Conservation (phyloP, 1,284 basidiomycete genomes). For the Melampsora larici-populina region DNA sequence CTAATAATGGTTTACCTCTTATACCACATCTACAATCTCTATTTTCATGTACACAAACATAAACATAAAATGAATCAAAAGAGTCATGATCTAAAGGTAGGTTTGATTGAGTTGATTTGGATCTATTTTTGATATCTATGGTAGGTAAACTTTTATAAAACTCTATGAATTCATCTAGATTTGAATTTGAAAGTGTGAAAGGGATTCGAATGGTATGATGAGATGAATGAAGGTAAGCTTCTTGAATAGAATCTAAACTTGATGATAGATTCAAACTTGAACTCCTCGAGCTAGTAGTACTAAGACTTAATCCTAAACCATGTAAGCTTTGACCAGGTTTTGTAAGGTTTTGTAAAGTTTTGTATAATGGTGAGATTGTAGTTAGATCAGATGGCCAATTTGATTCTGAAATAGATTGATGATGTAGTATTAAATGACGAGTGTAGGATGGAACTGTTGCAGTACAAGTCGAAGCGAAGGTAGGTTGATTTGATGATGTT, state of each 20-base stretch:
- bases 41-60: constrained; percentile 50
- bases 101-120: background rate
- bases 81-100: background rate
- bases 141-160: background rate
- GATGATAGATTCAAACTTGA: background rate
- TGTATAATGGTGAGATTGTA: background rate
- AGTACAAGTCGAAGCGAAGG: background rate
- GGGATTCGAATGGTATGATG: background rate
- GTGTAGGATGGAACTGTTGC: background rate
- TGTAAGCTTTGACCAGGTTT: background rate
- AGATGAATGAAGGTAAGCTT: background rate
- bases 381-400: background rate
- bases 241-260: background rate
- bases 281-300: background rate
- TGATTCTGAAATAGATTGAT: background rate
- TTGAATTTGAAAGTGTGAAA: background rate
- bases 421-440: background rate
- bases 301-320: background rate
- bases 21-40: constrained; percentile 52
- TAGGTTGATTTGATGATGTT: no score
- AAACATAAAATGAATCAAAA: constrained; percentile 46
- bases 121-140: constrained; percentile 38
- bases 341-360: background rate
- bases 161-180: background rate
- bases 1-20: constrained; percentile 45